A percentile compares a stretch with the other conserved stretches of the same genome.
Conservation (phyloP, 2,329 filamentous ascomycete genomes). For the Pyricularia pennisetigena region DNA sequence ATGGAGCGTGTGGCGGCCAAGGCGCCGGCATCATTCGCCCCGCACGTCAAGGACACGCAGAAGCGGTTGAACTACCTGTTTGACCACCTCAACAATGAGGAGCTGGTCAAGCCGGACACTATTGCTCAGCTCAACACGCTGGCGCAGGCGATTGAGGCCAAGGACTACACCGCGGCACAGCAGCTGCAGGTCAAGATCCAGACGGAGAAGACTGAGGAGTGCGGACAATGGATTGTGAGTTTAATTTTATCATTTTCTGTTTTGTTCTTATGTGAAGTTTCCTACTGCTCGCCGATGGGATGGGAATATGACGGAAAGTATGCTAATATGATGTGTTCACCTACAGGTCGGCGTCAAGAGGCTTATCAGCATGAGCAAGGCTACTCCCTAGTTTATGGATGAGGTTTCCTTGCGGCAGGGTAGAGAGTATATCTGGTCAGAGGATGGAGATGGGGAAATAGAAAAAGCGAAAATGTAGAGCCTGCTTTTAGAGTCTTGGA, state of each 20-base stretch:
- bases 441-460: neutral
- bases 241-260: neutral
- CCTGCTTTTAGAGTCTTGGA: neutral
- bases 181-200: slow-evolving; percentile 66
- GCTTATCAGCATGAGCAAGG: slow-evolving; percentile 53
- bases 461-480: neutral
- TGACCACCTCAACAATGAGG: slow-evolving; percentile 93
- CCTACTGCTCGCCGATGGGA: no score
- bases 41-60: slow-evolving; percentile 87
- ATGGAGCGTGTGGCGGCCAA: slow-evolving; percentile 82
- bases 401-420: neutral
- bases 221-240: slow-evolving; percentile 80
- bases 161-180: slow-evolving; percentile 59
- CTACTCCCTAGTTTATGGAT: slow-evolving; percentile 29
- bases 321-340: neutral
- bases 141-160: slow-evolving; percentile 54
- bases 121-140: slow-evolving; percentile 56
- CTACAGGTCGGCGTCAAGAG: slow-evolving; percentile 50
- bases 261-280: neutral
- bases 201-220: slow-evolving; percentile 68
- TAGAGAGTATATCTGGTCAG: neutral
- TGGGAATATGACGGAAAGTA: neutral
- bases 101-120: slow-evolving; percentile 74
- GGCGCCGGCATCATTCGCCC: slow-evolving; percentile 76
- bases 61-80: slow-evolving; percentile 91